Conservation (phyloP, 2,329 filamentous ascomycete species). For the Pseudocercospora pini-densiflorae region DNA sequence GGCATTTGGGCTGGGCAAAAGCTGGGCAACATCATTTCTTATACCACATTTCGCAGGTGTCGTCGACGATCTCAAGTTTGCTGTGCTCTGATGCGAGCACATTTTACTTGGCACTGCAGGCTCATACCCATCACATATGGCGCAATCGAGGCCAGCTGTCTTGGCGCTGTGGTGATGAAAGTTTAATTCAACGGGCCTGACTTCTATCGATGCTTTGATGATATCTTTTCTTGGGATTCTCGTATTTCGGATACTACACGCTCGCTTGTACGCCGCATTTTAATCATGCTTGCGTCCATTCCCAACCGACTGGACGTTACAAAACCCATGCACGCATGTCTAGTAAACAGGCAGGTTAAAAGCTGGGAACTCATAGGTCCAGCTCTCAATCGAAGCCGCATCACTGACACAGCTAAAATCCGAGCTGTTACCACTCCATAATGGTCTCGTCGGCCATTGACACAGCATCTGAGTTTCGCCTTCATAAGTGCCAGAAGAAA, state of each 20-base stretch:
- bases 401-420: constrained; percentile 46
- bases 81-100: not conserved
- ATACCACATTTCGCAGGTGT: not conserved
- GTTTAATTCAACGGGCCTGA: too few species aligned
- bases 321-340: not conserved
- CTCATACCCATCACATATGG: not conserved
- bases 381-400: constrained; percentile 33
- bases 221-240: too few species aligned
- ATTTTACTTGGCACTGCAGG: not conserved
- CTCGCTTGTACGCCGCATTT: too few species aligned
- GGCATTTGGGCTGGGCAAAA: not conserved
- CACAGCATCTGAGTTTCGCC: constrained; percentile 49
- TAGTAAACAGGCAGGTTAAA: constrained; percentile 29
- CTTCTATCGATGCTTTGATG: too few species aligned
- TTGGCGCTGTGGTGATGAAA: not conserved
- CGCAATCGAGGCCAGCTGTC: not conserved
- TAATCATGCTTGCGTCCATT: too few species aligned
- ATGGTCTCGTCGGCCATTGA: constrained; percentile 49
- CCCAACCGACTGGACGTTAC: too few species aligned
- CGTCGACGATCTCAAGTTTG: not conserved
- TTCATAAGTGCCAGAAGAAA: constrained; percentile 23
- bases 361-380: constrained; percentile 28
- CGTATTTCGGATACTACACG: too few species aligned
- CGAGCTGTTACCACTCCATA: constrained; percentile 46
- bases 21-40: not conserved